A percentile compares a stretch with the other conserved stretches of the same genome.
Conservation (phyloP, 306 rosid species). For the Quercus alba region DNA sequence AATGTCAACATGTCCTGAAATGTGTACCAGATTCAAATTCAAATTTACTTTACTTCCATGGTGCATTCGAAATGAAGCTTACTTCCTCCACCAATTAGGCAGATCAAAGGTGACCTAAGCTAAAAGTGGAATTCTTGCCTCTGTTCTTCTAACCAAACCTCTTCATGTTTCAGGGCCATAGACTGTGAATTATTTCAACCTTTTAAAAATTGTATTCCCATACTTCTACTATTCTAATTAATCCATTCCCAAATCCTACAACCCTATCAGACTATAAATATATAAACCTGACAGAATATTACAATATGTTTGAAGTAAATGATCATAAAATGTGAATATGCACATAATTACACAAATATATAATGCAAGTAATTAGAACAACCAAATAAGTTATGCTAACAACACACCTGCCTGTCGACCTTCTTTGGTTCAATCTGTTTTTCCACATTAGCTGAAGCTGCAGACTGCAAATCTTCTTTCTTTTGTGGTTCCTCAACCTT, state of each 20-base stretch:
- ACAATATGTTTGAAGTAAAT: too few relatives aligned
- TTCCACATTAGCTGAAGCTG: slow-evolving; percentile 23
- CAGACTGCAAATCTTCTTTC: slow-evolving; percentile 19
- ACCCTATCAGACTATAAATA: not conserved
- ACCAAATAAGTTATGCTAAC: slow-evolving; percentile 1
- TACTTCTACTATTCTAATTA: not conserved
- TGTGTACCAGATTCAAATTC: not conserved
- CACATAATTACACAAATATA: not conserved
- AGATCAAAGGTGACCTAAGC: not conserved
- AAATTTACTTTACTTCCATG: not conserved
- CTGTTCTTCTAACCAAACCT: not conserved
- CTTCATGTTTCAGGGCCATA: too few relatives aligned
- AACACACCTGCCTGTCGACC: slow-evolving; percentile 75
- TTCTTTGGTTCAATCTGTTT: slow-evolving; percentile 44
- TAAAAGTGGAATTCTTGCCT: not conserved
- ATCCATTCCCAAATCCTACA: not conserved
- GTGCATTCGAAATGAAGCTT: not conserved
- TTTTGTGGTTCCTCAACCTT: slow-evolving; percentile 36
- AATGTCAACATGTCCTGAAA: not conserved
- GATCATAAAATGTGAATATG: too few relatives aligned
- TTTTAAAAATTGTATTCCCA: not conserved
- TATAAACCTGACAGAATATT: too few relatives aligned
- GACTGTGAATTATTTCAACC: not conserved
- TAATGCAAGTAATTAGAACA: not conserved
- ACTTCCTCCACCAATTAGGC: not conserved